Percentiles rank a stretch among this genome's conserved stretches.
phyloP scores from a whole-genome alignment of 805 yeast genomes.

The Ogataea henricii region DNA sequence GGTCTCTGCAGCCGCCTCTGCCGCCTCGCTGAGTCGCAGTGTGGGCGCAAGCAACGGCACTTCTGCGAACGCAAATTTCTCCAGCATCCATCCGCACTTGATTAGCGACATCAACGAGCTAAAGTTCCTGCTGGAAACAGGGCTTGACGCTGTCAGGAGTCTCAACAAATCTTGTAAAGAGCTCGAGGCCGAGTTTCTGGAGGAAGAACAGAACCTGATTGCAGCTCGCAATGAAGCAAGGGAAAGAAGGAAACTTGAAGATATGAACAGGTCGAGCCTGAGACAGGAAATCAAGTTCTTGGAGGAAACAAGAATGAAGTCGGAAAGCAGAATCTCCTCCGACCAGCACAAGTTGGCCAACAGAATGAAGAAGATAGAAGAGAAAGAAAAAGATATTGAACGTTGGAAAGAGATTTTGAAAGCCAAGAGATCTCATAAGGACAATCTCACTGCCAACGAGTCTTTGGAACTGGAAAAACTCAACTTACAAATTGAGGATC shows the following conservation, averaged over 20 bases:
- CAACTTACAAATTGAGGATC: slow-evolving; percentile 26
- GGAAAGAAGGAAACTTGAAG: slow-evolving; percentile 44
- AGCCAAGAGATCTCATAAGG: slow-evolving; percentile 24
- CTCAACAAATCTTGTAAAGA: slow-evolving; percentile 37
- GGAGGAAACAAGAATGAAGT: slow-evolving; percentile 42
- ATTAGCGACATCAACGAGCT: slow-evolving; percentile 45
- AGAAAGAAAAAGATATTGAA: slow-evolving; percentile 37
- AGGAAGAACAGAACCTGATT: slow-evolving; percentile 38
- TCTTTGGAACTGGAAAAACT: slow-evolving; percentile 23
- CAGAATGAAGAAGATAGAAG: slow-evolving; percentile 33
- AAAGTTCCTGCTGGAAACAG: slow-evolving; percentile 42
- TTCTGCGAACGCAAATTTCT: slow-evolving; percentile 10
- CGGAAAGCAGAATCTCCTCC: slow-evolving; percentile 38
- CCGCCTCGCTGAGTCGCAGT: slow-evolving; percentile 1
- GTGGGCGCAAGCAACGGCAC: slow-evolving; percentile 1
- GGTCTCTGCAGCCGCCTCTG: background rate
- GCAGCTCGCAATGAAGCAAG: slow-evolving; percentile 39
- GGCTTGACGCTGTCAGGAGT: slow-evolving; percentile 42
- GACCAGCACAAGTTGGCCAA: slow-evolving; percentile 33
- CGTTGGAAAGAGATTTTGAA: slow-evolving; percentile 36
- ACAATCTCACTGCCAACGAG: slow-evolving; percentile 16
- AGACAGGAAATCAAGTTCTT: slow-evolving; percentile 43
- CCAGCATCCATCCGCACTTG: slow-evolving; percentile 30
- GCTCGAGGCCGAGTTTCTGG: slow-evolving; percentile 38
- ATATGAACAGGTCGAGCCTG: slow-evolving; percentile 40